These are phyloP conservation scores for Silene noctiflora DNA, from an alignment of 179 eudicot genomes.

Conservation along the genomic window DNA sequence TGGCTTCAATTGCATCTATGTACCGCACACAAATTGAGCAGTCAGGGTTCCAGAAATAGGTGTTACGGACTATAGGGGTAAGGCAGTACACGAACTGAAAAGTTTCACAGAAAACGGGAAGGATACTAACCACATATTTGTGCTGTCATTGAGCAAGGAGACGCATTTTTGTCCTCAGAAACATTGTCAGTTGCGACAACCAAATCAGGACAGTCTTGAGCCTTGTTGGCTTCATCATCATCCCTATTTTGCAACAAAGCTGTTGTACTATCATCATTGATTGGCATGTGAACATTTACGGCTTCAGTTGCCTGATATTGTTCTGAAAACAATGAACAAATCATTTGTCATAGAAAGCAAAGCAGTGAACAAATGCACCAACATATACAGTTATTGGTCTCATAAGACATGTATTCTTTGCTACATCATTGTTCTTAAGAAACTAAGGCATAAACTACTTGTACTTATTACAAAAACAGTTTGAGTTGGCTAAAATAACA, in stretches of 20 bases:
- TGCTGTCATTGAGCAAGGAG: neutral
- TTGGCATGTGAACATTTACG: conserved; percentile 4
- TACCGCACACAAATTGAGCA: neutral
- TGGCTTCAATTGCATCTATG: neutral
- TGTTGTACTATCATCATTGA: neutral
- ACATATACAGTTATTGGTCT: neutral
- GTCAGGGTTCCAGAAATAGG: neutral
- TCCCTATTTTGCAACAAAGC: neutral
- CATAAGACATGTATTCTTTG: too few species aligned
- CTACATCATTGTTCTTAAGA: too few species aligned
- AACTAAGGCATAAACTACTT: too few species aligned
- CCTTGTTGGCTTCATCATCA: conserved; percentile 5
- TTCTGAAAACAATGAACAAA: conserved; percentile 13
- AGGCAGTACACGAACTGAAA: neutral
- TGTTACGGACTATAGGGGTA: neutral
- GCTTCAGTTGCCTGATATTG: neutral
- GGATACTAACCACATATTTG: neutral
- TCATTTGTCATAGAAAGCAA: neutral
- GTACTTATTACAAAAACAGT: too few species aligned
- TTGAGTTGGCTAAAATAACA: too few species aligned
- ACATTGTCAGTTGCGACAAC: neutral
- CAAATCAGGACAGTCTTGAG: conserved; percentile 3
- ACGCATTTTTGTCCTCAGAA: neutral
- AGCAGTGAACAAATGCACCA: neutral
- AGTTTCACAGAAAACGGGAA: neutral